Base-by-base conservation (phyloP, 768 basidiomycete species). In the Termitomyces sp. region DNA sequence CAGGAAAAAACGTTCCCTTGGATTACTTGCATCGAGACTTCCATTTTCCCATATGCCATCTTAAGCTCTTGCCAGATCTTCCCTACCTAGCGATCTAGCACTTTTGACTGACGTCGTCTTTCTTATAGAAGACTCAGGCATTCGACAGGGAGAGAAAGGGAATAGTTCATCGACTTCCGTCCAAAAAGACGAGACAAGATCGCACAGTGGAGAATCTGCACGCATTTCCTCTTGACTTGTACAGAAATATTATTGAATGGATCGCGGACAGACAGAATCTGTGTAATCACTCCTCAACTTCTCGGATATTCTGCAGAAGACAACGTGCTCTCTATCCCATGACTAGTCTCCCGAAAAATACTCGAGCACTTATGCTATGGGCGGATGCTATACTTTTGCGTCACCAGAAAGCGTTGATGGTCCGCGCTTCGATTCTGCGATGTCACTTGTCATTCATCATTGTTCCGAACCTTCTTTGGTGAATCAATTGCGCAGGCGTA, bases 361-460 rank as follows among this genome's bases (percentile, higher is more conserved):
- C 58, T 21, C 30, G 37, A 12, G 44, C 59, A 8, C 60, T 62
- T 19, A 57, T 58, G 19, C 51, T 65, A 14, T 65, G 64, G 64
- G 60, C 62, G 3, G 47, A 50, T 15, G 60, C 64, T 19, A 62
- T 65, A 12, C 43, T 65, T 21, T 35, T 42, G 11, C 50, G 54
- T 48, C 57, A 53, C 11, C 54, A 52, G 40, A 60, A 57, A 48
- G 64, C 60, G 23, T 26, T 41, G 35, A 40, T 33, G 21, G 59
- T 65, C 45, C 59, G 59, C 17, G 43, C 57, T 31, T 53, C 62
- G 55, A 65, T 60, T 26, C 51, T 63, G 26, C 54, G 57, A 43
- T 62, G 63, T 45, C 62, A 65, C 41, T 46, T 63, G 12, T 53
- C 62, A 17, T 63, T 60, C 48, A 59, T 65, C 50, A 58, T 65